These are phyloP conservation scores for Claviceps citrina DNA, from an alignment of 2,329 filamentous ascomycete genomes.

Conservation along the genomic window DNA sequence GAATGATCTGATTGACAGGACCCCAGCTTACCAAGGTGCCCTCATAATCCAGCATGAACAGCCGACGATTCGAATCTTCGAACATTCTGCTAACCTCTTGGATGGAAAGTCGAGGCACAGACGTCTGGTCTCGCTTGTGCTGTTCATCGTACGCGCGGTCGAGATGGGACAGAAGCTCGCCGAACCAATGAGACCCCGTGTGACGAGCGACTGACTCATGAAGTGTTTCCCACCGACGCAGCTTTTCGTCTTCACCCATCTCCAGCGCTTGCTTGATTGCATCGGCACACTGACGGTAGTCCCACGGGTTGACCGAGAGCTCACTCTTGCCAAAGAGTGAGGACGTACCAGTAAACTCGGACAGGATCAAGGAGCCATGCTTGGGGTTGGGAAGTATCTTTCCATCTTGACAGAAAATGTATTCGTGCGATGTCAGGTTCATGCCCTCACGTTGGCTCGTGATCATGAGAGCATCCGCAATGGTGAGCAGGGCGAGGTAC, in stretches of 20 bases:
- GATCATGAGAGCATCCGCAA: slow-evolving; percentile 86
- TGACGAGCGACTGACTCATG: slow-evolving; percentile 61
- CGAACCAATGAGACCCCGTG: slow-evolving; percentile 76
- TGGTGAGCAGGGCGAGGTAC: slow-evolving; percentile 78
- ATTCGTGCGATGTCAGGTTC: slow-evolving; percentile 93
- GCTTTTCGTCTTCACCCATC: slow-evolving; percentile 62
- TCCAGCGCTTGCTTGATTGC: slow-evolving; percentile 73
- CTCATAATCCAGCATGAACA: slow-evolving; percentile 90
- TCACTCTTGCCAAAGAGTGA: slow-evolving; percentile 70
- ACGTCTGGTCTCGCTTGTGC: slow-evolving; percentile 66
- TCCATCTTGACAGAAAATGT: slow-evolving; percentile 83
- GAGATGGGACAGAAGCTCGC: slow-evolving; percentile 55
- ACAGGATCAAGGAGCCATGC: slow-evolving; percentile 77
- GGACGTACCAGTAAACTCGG: slow-evolving; percentile 86
- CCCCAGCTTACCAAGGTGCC: slow-evolving; percentile 83
- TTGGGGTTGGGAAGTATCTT: slow-evolving; percentile 53
- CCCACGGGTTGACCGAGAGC: slow-evolving; percentile 86
- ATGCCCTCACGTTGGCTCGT: slow-evolving; percentile 92
- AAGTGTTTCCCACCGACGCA: slow-evolving; percentile 57
- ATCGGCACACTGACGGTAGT: slow-evolving; percentile 75
- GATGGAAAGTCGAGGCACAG: slow-evolving; percentile 70
- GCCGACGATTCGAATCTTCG: slow-evolving; percentile 44
- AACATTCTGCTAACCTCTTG: slow-evolving; percentile 51
- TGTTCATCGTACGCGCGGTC: slow-evolving; percentile 70
- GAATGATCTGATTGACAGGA: slow-evolving; percentile 67